phyloP scores from a whole-genome alignment of 306 rosid species.

The Senna siamea region DNA sequence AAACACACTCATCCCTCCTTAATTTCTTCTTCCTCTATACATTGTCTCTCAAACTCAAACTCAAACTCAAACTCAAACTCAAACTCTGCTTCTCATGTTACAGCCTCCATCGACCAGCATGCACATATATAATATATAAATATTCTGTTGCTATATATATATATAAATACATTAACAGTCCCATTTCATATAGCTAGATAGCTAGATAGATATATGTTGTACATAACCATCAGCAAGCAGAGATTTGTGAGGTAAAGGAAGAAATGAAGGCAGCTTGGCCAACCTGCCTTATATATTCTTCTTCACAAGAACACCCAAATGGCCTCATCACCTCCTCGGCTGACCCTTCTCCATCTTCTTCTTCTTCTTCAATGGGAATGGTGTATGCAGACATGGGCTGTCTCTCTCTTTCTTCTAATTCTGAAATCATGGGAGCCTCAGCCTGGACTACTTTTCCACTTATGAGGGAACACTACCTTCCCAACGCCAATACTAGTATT shows the following conservation, averaged over 20 bases:
- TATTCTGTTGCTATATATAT: slow-evolving; percentile 19
- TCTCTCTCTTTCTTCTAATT: slow-evolving; percentile 55
- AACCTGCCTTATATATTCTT: slow-evolving; percentile 39
- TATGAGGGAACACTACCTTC: slow-evolving; percentile 40
- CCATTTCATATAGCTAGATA: neutral
- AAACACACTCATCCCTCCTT: neutral
- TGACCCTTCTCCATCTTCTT: slow-evolving; percentile 40
- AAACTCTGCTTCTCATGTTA: slow-evolving; percentile 30
- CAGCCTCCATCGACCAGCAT: neutral
- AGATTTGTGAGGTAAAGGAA: slow-evolving; percentile 32
- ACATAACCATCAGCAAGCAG: neutral
- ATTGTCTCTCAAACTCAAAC: slow-evolving; percentile 38
- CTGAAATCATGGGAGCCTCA: neutral
- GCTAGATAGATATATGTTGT: too few relatives aligned
- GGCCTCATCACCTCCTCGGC: slow-evolving; percentile 16
- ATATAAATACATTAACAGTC: slow-evolving; percentile 45
- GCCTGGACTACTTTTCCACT: slow-evolving; percentile 43
- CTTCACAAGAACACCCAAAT: slow-evolving; percentile 47
- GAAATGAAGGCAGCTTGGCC: slow-evolving; percentile 52
- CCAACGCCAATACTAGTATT: too few relatives aligned
- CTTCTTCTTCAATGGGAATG: slow-evolving; percentile 57
- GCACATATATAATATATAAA: neutral
- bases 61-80: neutral
- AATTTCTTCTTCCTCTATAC: slow-evolving; percentile 17
- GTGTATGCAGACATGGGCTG: slow-evolving; percentile 69